A percentile compares a stretch with the other conserved stretches of the same genome.
Evolutionary conservation across 176 grass and related monocot genomes (phyloP).

Genomic region (Canna indica): DNA sequence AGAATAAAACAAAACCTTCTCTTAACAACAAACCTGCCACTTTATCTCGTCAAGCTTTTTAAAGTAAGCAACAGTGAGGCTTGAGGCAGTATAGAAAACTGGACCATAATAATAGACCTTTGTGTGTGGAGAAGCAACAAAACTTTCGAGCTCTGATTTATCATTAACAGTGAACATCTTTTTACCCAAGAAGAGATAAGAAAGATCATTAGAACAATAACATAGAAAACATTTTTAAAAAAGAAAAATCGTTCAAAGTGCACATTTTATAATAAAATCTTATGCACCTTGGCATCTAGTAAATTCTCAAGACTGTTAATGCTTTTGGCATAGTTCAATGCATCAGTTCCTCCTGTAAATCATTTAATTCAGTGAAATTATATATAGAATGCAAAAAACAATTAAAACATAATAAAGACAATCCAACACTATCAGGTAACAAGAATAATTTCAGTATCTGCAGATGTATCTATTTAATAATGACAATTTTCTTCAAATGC

Average conservation of each 20-base stretch:
- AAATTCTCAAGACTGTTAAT: conserved; percentile 91
- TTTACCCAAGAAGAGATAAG: conserved; percentile 16
- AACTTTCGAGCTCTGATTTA: conserved; percentile 62
- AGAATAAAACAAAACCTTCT: conserved; percentile 15
- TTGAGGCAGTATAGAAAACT: conserved; percentile 25
- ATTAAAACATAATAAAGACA: not conserved
- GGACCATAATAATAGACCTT: conserved; percentile 59
- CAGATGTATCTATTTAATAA: no score
- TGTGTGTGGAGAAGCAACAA: conserved; percentile 65
- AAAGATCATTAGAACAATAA: conserved; percentile 2
- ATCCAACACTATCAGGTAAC: not conserved
- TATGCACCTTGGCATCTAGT: conserved; percentile 73
- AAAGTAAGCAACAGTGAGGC: conserved; percentile 30
- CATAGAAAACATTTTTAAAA: not conserved
- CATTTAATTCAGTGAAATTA: not conserved
- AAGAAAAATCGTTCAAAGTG: conserved; percentile 5
- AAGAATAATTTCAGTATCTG: not conserved
- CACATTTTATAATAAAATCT: conserved; percentile 13
- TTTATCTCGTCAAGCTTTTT: conserved; percentile 59
- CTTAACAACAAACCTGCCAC: conserved; percentile 28
- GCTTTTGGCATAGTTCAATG: conserved; percentile 72
- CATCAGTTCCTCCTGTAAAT: conserved; percentile 59
- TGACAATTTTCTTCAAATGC: no score
- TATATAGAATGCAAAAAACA: not conserved
- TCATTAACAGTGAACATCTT: conserved; percentile 74